These are phyloP conservation scores for Mrakia frigida DNA, from an alignment of 768 basidiomycete species.

Conservation along the genomic window DNA sequence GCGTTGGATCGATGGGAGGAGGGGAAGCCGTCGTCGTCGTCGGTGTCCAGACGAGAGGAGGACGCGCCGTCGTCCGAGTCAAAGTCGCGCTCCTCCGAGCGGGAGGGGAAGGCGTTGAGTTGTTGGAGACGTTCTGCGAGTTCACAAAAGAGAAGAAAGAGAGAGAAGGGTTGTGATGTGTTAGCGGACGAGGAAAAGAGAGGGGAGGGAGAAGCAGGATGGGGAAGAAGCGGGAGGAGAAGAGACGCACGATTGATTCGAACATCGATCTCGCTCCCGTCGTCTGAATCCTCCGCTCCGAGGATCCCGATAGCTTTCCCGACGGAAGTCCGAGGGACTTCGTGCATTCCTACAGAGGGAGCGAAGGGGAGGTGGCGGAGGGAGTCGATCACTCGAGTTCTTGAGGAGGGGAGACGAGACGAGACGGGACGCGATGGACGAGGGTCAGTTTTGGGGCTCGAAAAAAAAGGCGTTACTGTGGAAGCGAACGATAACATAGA, in stretches of 20 bases:
- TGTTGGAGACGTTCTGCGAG: slow-evolving; percentile 29
- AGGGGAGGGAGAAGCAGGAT: too few species aligned
- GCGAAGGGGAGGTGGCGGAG: slow-evolving; percentile 61
- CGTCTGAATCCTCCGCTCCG: slow-evolving; percentile 42
- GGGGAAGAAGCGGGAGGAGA: not conserved
- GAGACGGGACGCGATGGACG: slow-evolving; percentile 45
- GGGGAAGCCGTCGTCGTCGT: slow-evolving; percentile 12
- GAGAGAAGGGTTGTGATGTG: too few species aligned
- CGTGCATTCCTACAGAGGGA: slow-evolving; percentile 80
- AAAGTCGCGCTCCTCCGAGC: slow-evolving; percentile 19
- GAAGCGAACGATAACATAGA: too few species aligned
- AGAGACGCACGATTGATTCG: slow-evolving; percentile 43
- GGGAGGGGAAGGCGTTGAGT: slow-evolving; percentile 19
- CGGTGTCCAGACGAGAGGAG: slow-evolving; percentile 21
- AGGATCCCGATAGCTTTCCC: slow-evolving; percentile 50
- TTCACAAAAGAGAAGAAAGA: not conserved
- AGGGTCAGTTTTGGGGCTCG: not conserved
- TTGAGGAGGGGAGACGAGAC: slow-evolving; percentile 35
- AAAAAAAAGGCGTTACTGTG: too few species aligned
- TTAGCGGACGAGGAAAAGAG: too few species aligned
- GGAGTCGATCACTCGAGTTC: slow-evolving; percentile 54
- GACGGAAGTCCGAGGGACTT: slow-evolving; percentile 60
- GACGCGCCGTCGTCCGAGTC: slow-evolving; percentile 20
- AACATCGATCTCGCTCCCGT: slow-evolving; percentile 44
- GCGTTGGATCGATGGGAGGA: not conserved